Percentiles rank a stretch among this genome's conserved stretches.
These are phyloP conservation scores for Rhododendron henanense DNA, from an alignment of 148 eudicot genomes.

Conservation along the genomic window DNA sequence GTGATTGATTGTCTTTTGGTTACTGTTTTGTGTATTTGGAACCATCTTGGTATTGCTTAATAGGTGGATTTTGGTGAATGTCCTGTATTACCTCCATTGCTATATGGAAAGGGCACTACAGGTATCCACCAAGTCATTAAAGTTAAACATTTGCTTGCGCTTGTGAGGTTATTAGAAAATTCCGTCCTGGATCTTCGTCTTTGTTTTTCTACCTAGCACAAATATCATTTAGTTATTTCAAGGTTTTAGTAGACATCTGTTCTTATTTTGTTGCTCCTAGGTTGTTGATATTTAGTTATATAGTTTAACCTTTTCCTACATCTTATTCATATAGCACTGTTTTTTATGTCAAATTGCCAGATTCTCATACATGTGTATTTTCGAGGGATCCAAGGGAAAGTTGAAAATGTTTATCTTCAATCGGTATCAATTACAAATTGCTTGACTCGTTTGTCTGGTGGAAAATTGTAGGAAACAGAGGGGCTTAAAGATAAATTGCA, in stretches of 20 bases:
- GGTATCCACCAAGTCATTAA: too few species aligned
- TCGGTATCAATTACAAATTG: neutral
- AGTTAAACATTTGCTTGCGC: too few species aligned
- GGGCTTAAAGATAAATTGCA: slow-evolving; percentile 47
- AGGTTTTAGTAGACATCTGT: neutral
- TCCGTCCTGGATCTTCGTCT: neutral
- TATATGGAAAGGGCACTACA: too few species aligned
- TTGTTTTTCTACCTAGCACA: neutral
- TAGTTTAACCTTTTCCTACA: neutral
- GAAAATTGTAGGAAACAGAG: slow-evolving; percentile 46
- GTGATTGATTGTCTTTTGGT: neutral
- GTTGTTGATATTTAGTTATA: neutral
- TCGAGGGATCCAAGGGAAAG: too few species aligned
- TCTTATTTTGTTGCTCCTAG: neutral
- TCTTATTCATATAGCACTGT: neutral
- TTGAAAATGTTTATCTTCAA: neutral
- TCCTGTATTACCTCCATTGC: too few species aligned
- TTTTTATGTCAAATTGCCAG: neutral
- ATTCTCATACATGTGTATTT: neutral
- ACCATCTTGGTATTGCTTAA: too few species aligned
- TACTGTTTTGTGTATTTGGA: neutral
- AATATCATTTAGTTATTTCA: neutral
- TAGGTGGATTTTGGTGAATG: too few species aligned
- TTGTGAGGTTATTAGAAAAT: neutral
- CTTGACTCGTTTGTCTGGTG: neutral